These are phyloP conservation scores for Rhododendron simsii DNA, from an alignment of 148 eudicot species.

Conservation along the genomic window DNA sequence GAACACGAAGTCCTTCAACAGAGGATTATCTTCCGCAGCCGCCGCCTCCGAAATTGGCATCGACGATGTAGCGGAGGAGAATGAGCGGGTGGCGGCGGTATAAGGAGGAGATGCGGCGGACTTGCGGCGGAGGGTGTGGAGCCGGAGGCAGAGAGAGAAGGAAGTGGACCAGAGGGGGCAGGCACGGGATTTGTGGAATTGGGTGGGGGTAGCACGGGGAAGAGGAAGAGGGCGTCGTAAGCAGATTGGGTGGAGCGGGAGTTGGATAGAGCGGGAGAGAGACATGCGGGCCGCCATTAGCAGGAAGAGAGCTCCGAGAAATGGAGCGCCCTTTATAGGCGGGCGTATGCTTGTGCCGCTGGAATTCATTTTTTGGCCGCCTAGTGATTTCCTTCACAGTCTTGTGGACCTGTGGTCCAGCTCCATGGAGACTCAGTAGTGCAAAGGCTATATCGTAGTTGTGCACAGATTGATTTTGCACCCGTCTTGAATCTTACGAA, in stretches of 20 bases:
- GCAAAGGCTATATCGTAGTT: no score
- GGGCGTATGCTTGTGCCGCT: not conserved
- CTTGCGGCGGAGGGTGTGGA: conserved; percentile 5
- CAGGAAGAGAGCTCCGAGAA: conserved; percentile 6
- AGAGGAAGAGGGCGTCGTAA: conserved; percentile 2
- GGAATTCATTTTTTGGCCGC: not conserved
- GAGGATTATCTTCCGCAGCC: conserved; percentile 44
- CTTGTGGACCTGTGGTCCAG: no score
- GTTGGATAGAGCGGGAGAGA: conserved; percentile 21
- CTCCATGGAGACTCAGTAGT: no score
- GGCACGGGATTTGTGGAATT: conserved; percentile 35
- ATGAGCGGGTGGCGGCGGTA: conserved; percentile 17
- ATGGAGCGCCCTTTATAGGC: not conserved
- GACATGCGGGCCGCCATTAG: conserved; percentile 46
- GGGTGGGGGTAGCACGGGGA: conserved; percentile 16
- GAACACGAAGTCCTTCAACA: conserved; percentile 59
- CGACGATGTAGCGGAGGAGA: conserved; percentile 11
- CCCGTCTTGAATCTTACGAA: no score
- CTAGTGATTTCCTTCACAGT: not conserved
- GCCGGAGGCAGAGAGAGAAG: conserved; percentile 54
- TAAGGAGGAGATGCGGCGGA: not conserved
- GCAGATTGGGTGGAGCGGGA: conserved; percentile 24
- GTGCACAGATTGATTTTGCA: no score
- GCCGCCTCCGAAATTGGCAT: conserved; percentile 2
- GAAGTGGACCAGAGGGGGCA: conserved; percentile 89